Conservation (phyloP, 345 rosid genomes). For the Turnera subulata region DNA sequence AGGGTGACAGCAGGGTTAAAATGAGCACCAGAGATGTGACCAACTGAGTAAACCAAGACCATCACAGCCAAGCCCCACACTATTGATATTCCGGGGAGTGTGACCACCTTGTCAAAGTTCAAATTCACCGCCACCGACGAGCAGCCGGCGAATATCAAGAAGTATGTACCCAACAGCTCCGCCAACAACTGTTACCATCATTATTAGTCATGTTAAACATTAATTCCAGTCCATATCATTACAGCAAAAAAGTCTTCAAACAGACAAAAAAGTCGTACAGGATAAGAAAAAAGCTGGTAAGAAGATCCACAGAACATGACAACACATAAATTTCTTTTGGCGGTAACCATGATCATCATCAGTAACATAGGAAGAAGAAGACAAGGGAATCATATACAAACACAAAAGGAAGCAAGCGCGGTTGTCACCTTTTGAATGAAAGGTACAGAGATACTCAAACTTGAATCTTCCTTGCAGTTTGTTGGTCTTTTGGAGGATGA, state of each 20-base stretch:
- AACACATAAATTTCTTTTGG: no score
- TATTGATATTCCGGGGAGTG: slow-evolving; percentile 65
- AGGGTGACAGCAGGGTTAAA: slow-evolving; percentile 93
- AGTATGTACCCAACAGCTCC: slow-evolving; percentile 79
- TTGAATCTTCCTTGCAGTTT: slow-evolving; percentile 35
- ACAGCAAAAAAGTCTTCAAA: background rate
- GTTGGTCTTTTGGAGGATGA: slow-evolving; percentile 20
- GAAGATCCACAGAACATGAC: no score
- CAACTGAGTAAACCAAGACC: slow-evolving; percentile 78
- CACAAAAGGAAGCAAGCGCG: no score
- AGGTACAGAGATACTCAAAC: slow-evolving; percentile 48
- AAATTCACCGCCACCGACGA: slow-evolving; percentile 66
- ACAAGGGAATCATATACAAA: background rate
- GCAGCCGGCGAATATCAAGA: slow-evolving; percentile 90
- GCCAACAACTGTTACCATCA: slow-evolving; percentile 51
- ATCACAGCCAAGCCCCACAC: slow-evolving; percentile 92
- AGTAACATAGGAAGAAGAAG: background rate
- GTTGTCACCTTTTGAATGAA: slow-evolving; percentile 68
- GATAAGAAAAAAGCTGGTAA: background rate
- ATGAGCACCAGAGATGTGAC: slow-evolving; percentile 98
- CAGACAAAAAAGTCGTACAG: background rate
- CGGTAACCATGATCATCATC: no score
- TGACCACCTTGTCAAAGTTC: slow-evolving; percentile 56
- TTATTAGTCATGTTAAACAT: background rate
- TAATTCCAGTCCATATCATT: background rate